These are phyloP conservation scores for Myxozyma lipomycoides DNA, from an alignment of 805 yeast species.

Conservation along the genomic window DNA sequence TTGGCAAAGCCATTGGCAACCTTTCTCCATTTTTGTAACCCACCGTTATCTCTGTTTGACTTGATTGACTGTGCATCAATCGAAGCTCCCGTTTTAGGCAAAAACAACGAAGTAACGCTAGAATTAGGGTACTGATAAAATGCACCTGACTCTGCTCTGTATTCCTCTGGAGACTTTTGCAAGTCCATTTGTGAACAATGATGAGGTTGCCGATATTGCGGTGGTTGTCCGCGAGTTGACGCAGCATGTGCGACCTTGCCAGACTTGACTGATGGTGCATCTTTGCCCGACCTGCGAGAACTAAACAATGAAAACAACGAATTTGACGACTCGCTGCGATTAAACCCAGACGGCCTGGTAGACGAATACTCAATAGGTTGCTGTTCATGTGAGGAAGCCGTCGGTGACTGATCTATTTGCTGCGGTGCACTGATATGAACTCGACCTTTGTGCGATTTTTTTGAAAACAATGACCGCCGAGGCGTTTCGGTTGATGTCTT, in stretches of 20 bases:
- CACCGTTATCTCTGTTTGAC: not conserved
- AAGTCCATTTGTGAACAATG: not conserved
- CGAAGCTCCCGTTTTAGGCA: conserved; percentile 1
- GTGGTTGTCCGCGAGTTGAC: not conserved
- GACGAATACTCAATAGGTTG: not conserved
- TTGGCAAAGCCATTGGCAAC: conserved; percentile 16
- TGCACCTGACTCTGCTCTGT: not conserved
- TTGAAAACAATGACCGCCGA: not conserved
- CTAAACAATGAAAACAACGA: not conserved
- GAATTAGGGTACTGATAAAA: not conserved
- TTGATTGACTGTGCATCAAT: not conserved
- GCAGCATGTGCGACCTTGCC: too few species aligned
- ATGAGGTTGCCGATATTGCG: not conserved
- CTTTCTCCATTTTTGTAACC: conserved; percentile 14
- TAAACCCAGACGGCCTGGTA: not conserved
- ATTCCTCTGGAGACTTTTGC: not conserved
- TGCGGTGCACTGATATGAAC: not conserved
- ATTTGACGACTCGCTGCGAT: not conserved
- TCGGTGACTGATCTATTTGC: not conserved
- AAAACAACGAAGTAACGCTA: conserved; percentile 3
- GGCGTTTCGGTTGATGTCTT: not conserved
- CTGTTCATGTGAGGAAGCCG: not conserved
- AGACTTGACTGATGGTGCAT: not conserved
- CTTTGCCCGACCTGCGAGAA: not conserved
- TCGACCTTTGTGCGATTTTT: not conserved